Evolutionary conservation across 345 rosid species (phyloP).

Genomic region (Conringia planisiliqua): DNA sequence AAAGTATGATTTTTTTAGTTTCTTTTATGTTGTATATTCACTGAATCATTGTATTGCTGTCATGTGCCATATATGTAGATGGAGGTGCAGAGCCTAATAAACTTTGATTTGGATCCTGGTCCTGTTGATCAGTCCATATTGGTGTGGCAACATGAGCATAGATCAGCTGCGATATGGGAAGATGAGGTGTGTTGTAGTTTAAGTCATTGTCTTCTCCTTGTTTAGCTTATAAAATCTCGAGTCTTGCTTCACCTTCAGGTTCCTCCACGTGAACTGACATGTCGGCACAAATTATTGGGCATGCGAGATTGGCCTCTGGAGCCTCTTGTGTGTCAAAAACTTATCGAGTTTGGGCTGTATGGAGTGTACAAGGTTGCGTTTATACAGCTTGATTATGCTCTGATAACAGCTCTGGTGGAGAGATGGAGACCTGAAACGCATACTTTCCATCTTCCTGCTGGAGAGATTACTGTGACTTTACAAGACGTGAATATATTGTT

Average conservation of each 20-base stretch:
- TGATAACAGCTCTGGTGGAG: slow-evolving; percentile 75
- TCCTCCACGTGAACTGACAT: slow-evolving; percentile 39
- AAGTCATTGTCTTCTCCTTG: neutral
- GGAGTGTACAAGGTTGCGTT: slow-evolving; percentile 73
- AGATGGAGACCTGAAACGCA: slow-evolving; percentile 81
- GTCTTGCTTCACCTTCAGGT: slow-evolving; percentile 31
- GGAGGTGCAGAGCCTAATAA: slow-evolving; percentile 29
- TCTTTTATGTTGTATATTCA: neutral
- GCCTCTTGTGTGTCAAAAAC: slow-evolving; percentile 34
- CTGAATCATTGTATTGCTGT: neutral
- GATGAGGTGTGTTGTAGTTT: slow-evolving; percentile 28
- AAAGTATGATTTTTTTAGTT: neutral
- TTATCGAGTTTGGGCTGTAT: slow-evolving; percentile 32
- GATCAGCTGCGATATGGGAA: slow-evolving; percentile 42
- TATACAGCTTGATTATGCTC: slow-evolving; percentile 58
- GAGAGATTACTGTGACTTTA: slow-evolving; percentile 66
- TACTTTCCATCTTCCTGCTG: slow-evolving; percentile 67
- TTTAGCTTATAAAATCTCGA: slow-evolving; percentile 31
- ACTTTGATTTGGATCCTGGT: slow-evolving; percentile 40
- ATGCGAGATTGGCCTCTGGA: slow-evolving; percentile 42
- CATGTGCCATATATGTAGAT: slow-evolving; percentile 19
- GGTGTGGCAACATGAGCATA: slow-evolving; percentile 40
- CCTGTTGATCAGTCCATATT: slow-evolving; percentile 41
- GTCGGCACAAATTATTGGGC: slow-evolving; percentile 35
- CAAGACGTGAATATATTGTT: slow-evolving; percentile 60